A percentile compares a stretch with the other conserved stretches of the same genome.
Evolutionary conservation across 23 red algal species (phyloP).

Genomic region (Gracilaria caudata): DNA sequence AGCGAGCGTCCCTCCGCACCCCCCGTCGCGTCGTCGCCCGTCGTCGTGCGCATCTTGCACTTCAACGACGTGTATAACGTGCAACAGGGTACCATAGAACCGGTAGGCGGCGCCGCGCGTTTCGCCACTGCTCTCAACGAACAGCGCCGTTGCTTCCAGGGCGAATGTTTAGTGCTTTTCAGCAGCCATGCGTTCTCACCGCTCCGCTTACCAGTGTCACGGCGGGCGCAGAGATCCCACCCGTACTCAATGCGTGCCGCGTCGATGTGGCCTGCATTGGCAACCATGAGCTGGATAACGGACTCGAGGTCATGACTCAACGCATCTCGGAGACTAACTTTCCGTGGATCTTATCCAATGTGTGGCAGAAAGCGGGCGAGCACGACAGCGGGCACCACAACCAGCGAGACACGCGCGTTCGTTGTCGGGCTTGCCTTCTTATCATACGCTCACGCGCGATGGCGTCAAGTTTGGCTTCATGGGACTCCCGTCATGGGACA

Average conservation of each 20-base stretch:
- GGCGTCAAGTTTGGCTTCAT: constrained; percentile 63
- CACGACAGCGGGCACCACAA: no score
- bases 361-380: not conserved
- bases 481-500: constrained; percentile 60
- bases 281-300: constrained; percentile 71
- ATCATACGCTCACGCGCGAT: not conserved
- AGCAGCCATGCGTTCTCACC: constrained; percentile 68
- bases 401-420: not conserved
- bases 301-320: constrained; percentile 16
- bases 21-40: not conserved
- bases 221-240: constrained; percentile 55
- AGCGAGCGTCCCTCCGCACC: not conserved
- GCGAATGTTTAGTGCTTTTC: constrained; percentile 36
- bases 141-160: not conserved
- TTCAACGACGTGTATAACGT: constrained; percentile 82
- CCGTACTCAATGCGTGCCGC: constrained; percentile 45
- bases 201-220: constrained; percentile 45
- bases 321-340: constrained; percentile 54
- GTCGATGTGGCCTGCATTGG: constrained; percentile 68
- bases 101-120: constrained; percentile 76
- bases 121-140: constrained; percentile 43
- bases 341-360: constrained; percentile 69
- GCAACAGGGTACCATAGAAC: constrained; percentile 21
- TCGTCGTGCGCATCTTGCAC: constrained; percentile 10
- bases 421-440: not conserved